Conservation (phyloP, 768 basidiomycete genomes). For the Termitomyces sp. region DNA sequence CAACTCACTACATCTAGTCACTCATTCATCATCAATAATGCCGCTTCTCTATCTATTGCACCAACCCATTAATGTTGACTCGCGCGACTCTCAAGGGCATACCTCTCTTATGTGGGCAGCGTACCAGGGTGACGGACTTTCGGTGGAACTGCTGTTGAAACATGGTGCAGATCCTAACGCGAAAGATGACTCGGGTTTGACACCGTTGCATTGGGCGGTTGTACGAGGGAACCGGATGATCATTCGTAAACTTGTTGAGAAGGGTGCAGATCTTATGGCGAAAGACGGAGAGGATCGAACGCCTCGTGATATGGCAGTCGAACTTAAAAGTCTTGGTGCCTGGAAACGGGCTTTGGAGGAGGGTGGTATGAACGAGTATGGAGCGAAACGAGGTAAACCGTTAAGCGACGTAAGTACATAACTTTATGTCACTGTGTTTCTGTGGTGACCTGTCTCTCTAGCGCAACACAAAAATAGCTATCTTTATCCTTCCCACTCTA, state of each 20-base stretch:
- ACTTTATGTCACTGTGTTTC: neutral
- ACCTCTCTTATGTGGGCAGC: conserved; percentile 98
- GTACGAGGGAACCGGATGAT: conserved; percentile 89
- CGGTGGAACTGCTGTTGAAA: conserved; percentile 83
- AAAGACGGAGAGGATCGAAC: conserved; percentile 85
- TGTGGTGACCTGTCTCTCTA: conserved; percentile 20
- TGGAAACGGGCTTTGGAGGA: conserved; percentile 89
- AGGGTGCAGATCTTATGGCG: conserved; percentile 74
- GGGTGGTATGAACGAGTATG: conserved; percentile 76
- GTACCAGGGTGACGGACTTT: conserved; percentile 96
- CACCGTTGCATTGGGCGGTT: conserved; percentile 96
- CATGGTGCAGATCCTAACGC: conserved; percentile 79
- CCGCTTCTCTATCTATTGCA: conserved; percentile 87
- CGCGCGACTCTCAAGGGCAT: conserved; percentile 86
- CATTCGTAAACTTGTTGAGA: conserved; percentile 80
- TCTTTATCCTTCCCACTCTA: conserved; percentile 72
- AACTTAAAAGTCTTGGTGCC: conserved; percentile 85
- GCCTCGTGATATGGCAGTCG: conserved; percentile 89
- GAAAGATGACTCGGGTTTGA: conserved; percentile 76
- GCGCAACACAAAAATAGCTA: conserved; percentile 77
- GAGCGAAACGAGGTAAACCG: conserved; percentile 56
- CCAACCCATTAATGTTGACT: conserved; percentile 90
- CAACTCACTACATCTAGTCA: conserved; percentile 92
- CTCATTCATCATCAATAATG: conserved; percentile 93
- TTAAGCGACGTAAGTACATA: conserved; percentile 55